Conservation (phyloP, 202 grass and related monocot genomes). For the Cymbopogon flexuosus region DNA sequence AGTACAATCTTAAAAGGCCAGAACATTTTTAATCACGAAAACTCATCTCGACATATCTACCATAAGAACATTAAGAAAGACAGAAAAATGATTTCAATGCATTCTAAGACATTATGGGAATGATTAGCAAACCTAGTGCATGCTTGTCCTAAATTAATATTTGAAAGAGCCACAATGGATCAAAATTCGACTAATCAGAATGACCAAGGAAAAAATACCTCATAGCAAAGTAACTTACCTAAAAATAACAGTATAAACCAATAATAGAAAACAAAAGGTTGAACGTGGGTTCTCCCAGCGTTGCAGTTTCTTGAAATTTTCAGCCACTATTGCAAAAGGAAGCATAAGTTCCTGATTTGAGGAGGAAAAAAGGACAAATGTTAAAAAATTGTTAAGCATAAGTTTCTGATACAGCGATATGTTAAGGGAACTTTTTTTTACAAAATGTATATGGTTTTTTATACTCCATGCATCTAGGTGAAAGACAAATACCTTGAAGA, state of each 20-base stretch:
- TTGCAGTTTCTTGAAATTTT: slow-evolving; percentile 73
- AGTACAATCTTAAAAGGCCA: slow-evolving; percentile 4
- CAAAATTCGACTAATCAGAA: not conserved
- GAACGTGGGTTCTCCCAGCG: slow-evolving; percentile 75
- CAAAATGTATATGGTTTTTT: not conserved
- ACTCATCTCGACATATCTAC: not conserved
- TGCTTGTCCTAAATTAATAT: not conserved
- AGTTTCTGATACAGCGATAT: not conserved
- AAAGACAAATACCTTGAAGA: slow-evolving; percentile 86
- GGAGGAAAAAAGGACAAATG: slow-evolving; percentile 6
- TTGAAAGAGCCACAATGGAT: not conserved
- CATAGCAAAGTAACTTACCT: slow-evolving; percentile 43
- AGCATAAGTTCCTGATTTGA: slow-evolving; percentile 79
- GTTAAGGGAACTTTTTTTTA: not conserved
- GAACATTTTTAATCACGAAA: not conserved
- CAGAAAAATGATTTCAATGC: not conserved
- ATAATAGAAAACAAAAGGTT: slow-evolving; percentile 68
- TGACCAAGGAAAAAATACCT: slow-evolving; percentile 8
- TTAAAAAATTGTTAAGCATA: slow-evolving; percentile 16
- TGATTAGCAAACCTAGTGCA: slow-evolving; percentile 4
- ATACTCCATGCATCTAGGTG: slow-evolving; percentile 18
- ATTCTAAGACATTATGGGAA: not conserved
- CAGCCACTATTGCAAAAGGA: slow-evolving; percentile 66
- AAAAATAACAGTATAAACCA: slow-evolving; percentile 74
- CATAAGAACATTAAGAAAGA: not conserved